Evolutionary conservation across 257 asterid species (phyloP), one percentile per base, ranked within the genome.

Genomic region (Petunia secreta): DNA sequence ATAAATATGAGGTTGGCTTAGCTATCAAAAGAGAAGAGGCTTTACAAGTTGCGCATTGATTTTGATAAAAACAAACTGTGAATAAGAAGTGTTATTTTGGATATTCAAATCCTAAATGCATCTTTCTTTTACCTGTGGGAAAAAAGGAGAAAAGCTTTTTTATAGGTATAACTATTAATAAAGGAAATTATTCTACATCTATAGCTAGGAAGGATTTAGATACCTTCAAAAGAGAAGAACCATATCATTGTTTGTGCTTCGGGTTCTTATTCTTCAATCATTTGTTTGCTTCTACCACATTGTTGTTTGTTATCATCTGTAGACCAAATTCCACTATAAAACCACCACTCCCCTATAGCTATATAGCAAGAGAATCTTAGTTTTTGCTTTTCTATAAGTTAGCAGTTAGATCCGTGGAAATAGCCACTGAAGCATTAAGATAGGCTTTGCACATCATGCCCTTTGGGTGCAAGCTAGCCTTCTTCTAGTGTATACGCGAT

Each of bases 261-360:
- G 62, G 88, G 89, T 77, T 80, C 86, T 77, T 85, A 87, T 83
- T 87, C 90, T 67, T 83, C 89, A 85, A 85, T 85, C 89, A 85
- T 81, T 82, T 80, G 79, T 78, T 73, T 79, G 69, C 41, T 64
- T 69, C 36, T 43, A 79, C 75, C 63, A 75, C 64, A 66, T 53
- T 80, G 73, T 63, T 77, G 57, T 41, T 58, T 77, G 71, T 41
- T 77, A 77, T 77, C 15, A 59, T 59, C 57, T 77, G 15, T 8
- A 52, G 2, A 52, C 57, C 11, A 52, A 52, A 9, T 9, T 9
- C 4, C 57, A 52, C 3, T 8, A 50, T 73, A 50, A 6, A 73
- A 54, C 16, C 4, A 73, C 48, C 36, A 73, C 36, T 73, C 63
- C 4, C 62, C n/a, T 34, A 0, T 10, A 73, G 46, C 78, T 48